These are phyloP conservation scores for Trichoderma endophyticum DNA, from an alignment of 2,329 filamentous ascomycete genomes.

Conservation along the genomic window DNA sequence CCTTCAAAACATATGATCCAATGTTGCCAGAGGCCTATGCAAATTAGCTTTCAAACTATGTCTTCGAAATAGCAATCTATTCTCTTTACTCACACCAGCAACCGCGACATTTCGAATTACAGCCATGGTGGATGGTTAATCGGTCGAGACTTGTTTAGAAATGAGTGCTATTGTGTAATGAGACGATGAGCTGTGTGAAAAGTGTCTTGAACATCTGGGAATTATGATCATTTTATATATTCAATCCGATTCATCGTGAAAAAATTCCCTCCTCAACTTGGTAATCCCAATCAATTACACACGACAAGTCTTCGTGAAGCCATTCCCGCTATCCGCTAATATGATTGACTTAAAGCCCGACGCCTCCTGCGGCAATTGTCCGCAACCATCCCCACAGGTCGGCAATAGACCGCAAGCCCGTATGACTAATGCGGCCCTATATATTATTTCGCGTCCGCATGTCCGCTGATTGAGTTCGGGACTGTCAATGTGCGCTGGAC, in stretches of 20 bases:
- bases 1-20: neutral
- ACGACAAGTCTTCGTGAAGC: neutral
- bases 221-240: neutral
- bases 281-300: neutral
- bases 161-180: neutral
- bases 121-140: neutral
- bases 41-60: neutral
- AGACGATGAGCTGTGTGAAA: neutral
- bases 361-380: neutral
- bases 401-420: neutral
- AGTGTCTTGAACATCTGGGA: neutral
- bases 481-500: neutral
- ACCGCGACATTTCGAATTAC: neutral
- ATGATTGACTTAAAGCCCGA: neutral
- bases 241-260: neutral
- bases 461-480: neutral
- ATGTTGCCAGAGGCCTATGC: neutral
- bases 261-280: neutral
- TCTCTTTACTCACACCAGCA: neutral
- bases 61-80: neutral
- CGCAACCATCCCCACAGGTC: neutral
- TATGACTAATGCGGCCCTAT: neutral
- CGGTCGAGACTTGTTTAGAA: neutral
- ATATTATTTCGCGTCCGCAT: neutral
- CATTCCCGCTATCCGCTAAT: neutral